A percentile compares a stretch with the other conserved stretches of the same genome.
phyloP scores from a whole-genome alignment of 139 green algal species.

The Mesotaenium endlicherianum region DNA sequence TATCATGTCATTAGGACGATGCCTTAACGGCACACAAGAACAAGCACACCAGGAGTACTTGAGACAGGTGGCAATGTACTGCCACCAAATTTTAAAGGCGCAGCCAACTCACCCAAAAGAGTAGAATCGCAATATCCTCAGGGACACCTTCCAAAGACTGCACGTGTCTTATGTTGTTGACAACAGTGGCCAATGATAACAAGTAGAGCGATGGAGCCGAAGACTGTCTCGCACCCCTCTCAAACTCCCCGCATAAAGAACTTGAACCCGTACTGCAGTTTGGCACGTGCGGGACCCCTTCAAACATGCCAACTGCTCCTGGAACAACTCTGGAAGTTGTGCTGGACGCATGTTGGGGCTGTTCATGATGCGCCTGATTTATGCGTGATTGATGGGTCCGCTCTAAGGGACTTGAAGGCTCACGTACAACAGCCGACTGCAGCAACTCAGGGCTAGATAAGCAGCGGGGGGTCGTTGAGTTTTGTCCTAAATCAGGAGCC shows the following conservation, averaged over 20 bases:
- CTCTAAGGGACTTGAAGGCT: not conserved
- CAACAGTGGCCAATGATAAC: not conserved
- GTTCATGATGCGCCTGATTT: not conserved
- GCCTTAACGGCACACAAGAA: not conserved
- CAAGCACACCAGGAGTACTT: not conserved
- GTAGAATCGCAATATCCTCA: not conserved
- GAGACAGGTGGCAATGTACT: not conserved
- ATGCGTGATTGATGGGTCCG: not conserved
- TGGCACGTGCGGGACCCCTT: too few species aligned
- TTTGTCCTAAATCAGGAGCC: not conserved
- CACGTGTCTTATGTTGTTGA: not conserved
- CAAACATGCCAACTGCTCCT: not conserved
- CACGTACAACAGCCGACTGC: not conserved
- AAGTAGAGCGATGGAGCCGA: not conserved
- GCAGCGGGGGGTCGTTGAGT: not conserved
- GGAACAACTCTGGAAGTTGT: too few species aligned
- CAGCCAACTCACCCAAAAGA: slow-evolving; percentile 10
- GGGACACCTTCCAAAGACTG: slow-evolving; percentile 4
- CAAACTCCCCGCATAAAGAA: not conserved
- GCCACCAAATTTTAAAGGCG: not conserved
- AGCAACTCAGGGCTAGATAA: not conserved
- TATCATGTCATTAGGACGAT: not conserved
- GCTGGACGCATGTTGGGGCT: too few species aligned
- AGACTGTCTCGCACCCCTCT: not conserved
- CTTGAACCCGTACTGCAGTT: not conserved